A percentile compares a stretch with the other conserved stretches of the same genome.
These are phyloP conservation scores for Tubosaeta sp. DNA, from an alignment of 768 basidiomycete species.

Conservation along the genomic window DNA sequence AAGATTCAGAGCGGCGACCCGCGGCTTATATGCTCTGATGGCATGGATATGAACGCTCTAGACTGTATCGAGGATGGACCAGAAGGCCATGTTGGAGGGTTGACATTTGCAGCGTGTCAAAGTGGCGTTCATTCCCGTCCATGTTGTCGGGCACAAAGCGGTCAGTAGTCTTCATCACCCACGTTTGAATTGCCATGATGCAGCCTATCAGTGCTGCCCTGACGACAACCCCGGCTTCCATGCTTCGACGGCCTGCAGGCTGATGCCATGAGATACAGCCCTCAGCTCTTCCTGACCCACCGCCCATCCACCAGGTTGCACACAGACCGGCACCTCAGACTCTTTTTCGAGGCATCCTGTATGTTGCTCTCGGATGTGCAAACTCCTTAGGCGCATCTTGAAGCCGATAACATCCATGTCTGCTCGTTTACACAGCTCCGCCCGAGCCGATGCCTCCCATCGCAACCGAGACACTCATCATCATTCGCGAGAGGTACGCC, in stretches of 20 bases:
- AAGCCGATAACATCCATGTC: slow-evolving; percentile 9
- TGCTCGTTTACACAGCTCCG: not conserved
- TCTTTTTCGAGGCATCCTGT: slow-evolving; percentile 2
- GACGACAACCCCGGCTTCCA: not conserved
- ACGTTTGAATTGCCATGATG: too few relatives aligned
- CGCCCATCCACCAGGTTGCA: slow-evolving; percentile 7
- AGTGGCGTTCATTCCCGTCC: slow-evolving; percentile 2
- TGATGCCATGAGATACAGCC: slow-evolving; percentile 11
- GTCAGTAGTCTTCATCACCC: too few relatives aligned
- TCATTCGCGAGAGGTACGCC: slow-evolving; percentile 10
- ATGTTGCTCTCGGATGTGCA: slow-evolving; percentile 13
- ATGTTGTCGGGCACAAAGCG: too few relatives aligned
- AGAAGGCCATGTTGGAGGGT: too few relatives aligned
- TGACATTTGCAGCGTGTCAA: too few relatives aligned
- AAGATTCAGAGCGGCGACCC: not conserved
- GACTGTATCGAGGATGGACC: not conserved
- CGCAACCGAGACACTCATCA: not conserved
- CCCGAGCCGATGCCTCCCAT: slow-evolving; percentile 1
- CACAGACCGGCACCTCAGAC: not conserved
- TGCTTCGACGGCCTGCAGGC: not conserved
- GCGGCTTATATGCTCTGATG: slow-evolving; percentile 4
- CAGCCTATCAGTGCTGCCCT: not conserved
- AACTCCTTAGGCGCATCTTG: slow-evolving; percentile 8
- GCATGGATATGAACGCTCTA: not conserved
- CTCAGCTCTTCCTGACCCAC: slow-evolving; percentile 5